phyloP scores from a whole-genome alignment of 2,329 filamentous ascomycete species.

The Ophiostoma angusticollis region DNA sequence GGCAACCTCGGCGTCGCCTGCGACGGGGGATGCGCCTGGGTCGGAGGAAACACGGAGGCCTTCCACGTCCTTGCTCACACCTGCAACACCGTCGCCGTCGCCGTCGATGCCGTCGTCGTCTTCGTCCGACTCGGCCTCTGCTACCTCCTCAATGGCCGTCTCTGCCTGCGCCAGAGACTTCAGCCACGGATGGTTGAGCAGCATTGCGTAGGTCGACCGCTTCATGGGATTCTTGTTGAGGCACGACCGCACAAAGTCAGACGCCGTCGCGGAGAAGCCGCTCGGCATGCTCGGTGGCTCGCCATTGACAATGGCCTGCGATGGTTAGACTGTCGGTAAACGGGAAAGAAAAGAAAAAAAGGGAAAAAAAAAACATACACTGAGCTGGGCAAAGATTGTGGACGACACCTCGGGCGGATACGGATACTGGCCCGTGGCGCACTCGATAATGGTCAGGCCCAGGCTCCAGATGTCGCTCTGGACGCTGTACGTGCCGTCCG shows the following conservation, averaged over 20 bases:
- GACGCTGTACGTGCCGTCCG: slow-evolving; percentile 84
- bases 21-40: slow-evolving; percentile 31
- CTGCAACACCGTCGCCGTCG: slow-evolving; percentile 18
- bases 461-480: slow-evolving; percentile 98
- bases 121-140: slow-evolving; percentile 21
- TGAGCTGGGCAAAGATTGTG: slow-evolving; percentile 95
- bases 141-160: slow-evolving; percentile 24
- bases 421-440: slow-evolving; percentile 84
- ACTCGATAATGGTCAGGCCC: slow-evolving; percentile 89
- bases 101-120: slow-evolving; percentile 18
- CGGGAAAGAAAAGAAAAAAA: background rate
- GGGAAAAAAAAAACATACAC: slow-evolving; percentile 48
- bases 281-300: slow-evolving; percentile 84
- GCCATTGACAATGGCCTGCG: slow-evolving; percentile 89
- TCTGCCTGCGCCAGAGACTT: slow-evolving; percentile 22
- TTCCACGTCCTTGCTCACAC: slow-evolving; percentile 23
- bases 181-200: slow-evolving; percentile 85
- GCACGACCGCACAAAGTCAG: slow-evolving; percentile 78
- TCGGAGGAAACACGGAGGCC: slow-evolving; percentile 25
- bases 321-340: slow-evolving; percentile 11
- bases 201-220: slow-evolving; percentile 84
- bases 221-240: slow-evolving; percentile 86
- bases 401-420: slow-evolving; percentile 96
- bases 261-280: slow-evolving; percentile 65
- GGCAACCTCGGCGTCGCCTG: slow-evolving; percentile 70